These are phyloP conservation scores for Phytophthora meadii DNA, from an alignment of 352 stramenopile genomes.

Conservation along the genomic window DNA sequence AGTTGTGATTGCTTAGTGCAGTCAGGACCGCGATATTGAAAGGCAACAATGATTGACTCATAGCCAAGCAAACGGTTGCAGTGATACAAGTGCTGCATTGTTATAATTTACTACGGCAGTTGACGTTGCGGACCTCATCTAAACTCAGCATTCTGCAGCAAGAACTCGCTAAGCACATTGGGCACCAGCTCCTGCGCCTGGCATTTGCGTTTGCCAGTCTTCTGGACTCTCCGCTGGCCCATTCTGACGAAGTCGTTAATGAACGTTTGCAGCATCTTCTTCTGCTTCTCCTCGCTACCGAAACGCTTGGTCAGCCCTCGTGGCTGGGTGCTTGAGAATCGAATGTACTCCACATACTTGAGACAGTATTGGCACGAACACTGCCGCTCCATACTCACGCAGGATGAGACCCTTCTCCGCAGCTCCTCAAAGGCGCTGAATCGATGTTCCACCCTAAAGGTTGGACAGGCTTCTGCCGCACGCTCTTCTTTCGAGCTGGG, in stretches of 20 bases:
- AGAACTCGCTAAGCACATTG: constrained; percentile 43
- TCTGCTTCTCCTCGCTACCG: constrained; percentile 35
- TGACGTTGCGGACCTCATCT: neutral
- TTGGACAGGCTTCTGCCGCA: constrained; percentile 13
- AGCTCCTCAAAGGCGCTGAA: constrained; percentile 63
- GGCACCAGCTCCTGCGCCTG: constrained; percentile 43
- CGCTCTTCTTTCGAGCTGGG: constrained; percentile 12
- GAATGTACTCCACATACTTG: constrained; percentile 50
- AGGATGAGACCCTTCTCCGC: constrained; percentile 35
- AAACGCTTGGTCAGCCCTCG: constrained; percentile 40
- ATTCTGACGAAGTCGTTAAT: constrained; percentile 48
- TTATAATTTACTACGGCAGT: neutral
- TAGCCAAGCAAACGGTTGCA: too few species aligned
- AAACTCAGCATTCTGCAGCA: constrained; percentile 24
- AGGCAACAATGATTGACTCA: too few species aligned
- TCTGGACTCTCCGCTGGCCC: constrained; percentile 29
- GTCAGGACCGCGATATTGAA: too few species aligned
- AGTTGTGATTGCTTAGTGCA: too few species aligned
- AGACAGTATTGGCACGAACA: constrained; percentile 61
- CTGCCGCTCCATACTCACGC: constrained; percentile 42
- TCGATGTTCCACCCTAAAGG: constrained; percentile 46
- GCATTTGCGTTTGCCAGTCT: constrained; percentile 36
- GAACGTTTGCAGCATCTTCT: constrained; percentile 45
- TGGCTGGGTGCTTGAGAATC: constrained; percentile 47
- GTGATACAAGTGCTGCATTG: neutral